phyloP scores from a whole-genome alignment of 306 rosid species.

The Hippophae tibetana region DNA sequence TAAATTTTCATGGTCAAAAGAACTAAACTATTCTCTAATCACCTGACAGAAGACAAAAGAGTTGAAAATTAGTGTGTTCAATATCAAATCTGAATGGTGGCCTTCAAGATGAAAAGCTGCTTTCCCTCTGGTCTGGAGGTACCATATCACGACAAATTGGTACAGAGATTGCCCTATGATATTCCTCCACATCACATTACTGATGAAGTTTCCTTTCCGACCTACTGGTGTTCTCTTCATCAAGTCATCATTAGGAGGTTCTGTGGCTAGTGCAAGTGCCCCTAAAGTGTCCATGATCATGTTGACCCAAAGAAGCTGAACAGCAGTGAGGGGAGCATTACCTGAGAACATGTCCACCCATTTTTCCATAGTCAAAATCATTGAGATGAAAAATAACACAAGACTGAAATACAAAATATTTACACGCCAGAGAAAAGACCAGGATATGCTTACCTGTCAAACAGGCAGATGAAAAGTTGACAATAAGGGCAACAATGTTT shows the following conservation, averaged over 20 bases:
- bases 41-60: constrained; percentile 97
- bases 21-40: constrained; percentile 3
- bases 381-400: background rate
- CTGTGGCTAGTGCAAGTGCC: constrained; percentile 96
- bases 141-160: constrained; percentile 79
- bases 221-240: constrained; percentile 95
- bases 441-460: constrained; percentile 55
- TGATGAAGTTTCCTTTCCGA: constrained; percentile 91
- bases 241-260: constrained; percentile 77
- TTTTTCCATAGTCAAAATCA: constrained; percentile 2
- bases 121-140: constrained; percentile 85
- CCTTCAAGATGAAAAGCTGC: constrained; percentile 55
- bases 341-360: constrained; percentile 35
- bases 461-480: constrained; percentile 94
- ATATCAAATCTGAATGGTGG: constrained; percentile 55
- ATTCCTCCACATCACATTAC: constrained; percentile 97
- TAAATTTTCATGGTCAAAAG: too few species aligned
- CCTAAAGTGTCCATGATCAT: constrained; percentile 99
- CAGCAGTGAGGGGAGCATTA: constrained; percentile 94
- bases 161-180: constrained; percentile 81
- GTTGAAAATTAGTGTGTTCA: constrained; percentile 92
- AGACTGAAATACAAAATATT: constrained; percentile 6
- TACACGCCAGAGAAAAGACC: constrained; percentile 12
- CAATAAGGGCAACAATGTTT: constrained; percentile 86
- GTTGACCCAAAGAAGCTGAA: constrained; percentile 98